Conservation (phyloP, 2,329 filamentous ascomycete species). For the Penicillium fuscoglaucum region DNA sequence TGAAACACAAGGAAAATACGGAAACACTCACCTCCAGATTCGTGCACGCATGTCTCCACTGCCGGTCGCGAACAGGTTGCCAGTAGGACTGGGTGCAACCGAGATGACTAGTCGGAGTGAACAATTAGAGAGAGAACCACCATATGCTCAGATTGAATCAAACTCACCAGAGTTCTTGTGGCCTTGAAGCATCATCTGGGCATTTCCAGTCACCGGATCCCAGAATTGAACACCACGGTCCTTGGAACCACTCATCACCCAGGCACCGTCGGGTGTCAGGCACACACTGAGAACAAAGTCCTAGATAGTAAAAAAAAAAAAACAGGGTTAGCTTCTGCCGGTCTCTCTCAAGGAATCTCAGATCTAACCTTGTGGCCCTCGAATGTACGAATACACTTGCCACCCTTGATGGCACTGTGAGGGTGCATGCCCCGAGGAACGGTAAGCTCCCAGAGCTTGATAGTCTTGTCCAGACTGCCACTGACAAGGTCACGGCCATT, state of each 20-base stretch:
- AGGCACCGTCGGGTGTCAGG: slow-evolving; percentile 86
- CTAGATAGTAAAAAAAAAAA: slow-evolving; percentile 46
- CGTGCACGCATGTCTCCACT: slow-evolving; percentile 96
- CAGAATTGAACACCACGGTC: slow-evolving; percentile 98
- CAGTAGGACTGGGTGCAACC: slow-evolving; percentile 87
- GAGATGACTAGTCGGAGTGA: slow-evolving; percentile 69
- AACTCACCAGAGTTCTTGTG: slow-evolving; percentile 86
- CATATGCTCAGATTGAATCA: background rate
- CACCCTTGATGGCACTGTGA: slow-evolving; percentile 71
- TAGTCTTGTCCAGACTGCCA: slow-evolving; percentile 94
- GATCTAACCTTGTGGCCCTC: slow-evolving; percentile 83
- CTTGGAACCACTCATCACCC: slow-evolving; percentile 97
- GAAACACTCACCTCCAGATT: slow-evolving; percentile 75
- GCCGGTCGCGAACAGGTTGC: slow-evolving; percentile 88
- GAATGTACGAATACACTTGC: slow-evolving; percentile 94
- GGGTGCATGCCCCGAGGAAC: slow-evolving; percentile 67
- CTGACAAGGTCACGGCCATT: slow-evolving; percentile 91
- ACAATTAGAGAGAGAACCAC: slow-evolving; percentile 4
- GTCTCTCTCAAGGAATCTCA: background rate
- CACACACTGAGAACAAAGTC: slow-evolving; percentile 97
- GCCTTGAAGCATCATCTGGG: slow-evolving; percentile 96
- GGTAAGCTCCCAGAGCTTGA: slow-evolving; percentile 97
- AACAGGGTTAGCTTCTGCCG: background rate
- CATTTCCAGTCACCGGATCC: slow-evolving; percentile 90
- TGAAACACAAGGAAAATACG: background rate